These are phyloP conservation scores for Teratosphaeria zuluensis DNA, from an alignment of 2,329 filamentous ascomycete species.

Conservation along the genomic window DNA sequence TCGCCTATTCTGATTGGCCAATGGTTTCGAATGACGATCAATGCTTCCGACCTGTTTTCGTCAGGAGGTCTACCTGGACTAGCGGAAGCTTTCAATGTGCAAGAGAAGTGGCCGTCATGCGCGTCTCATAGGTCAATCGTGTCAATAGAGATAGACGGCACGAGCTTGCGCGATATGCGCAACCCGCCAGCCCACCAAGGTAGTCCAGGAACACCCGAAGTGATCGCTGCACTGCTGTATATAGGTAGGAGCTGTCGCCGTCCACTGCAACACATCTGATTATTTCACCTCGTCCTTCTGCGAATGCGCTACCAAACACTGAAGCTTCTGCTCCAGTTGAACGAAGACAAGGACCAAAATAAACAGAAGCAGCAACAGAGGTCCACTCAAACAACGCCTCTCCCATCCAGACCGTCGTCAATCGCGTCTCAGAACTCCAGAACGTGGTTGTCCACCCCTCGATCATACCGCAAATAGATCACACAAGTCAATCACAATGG, in stretches of 20 bases:
- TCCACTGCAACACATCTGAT: neutral
- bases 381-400: neutral
- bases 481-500: neutral
- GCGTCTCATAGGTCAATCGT: neutral
- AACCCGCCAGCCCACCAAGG: neutral
- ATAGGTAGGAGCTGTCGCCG: neutral
- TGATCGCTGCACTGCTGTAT: neutral
- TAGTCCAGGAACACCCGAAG: neutral
- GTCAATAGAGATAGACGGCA: neutral
- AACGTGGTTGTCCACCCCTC: neutral
- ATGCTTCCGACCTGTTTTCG: conserved; percentile 5
- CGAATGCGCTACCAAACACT: conserved; percentile 8
- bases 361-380: neutral
- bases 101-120: neutral
- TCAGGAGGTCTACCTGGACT: conserved; percentile 3
- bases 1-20: conserved; percentile 1
- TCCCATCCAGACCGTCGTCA: neutral
- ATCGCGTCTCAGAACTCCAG: neutral
- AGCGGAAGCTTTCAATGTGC: conserved; percentile 3
- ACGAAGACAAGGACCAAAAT: neutral
- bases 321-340: conserved; percentile 4
- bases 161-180: neutral
- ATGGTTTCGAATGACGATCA: neutral
- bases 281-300: neutral
- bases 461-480: neutral